Conservation (phyloP, 2,329 filamentous ascomycete species). For the Fusarium foetens region DNA sequence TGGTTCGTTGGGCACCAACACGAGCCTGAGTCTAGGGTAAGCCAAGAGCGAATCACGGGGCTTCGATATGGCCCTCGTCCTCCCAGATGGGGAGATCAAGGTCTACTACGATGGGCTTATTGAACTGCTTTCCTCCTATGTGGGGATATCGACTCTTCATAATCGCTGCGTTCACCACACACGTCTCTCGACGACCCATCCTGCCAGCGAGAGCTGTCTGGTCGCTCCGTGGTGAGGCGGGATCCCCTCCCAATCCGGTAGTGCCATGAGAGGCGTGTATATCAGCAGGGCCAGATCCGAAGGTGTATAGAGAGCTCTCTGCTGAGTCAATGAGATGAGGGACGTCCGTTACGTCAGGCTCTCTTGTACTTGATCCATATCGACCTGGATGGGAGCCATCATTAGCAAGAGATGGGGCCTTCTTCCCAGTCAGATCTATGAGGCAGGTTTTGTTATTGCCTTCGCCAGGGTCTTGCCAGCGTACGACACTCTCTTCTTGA, state of each 20-base stretch:
- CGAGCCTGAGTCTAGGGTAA: constrained; percentile 32
- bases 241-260: constrained; percentile 53
- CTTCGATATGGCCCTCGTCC: constrained; percentile 15
- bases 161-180: constrained; percentile 82
- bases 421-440: constrained; percentile 66
- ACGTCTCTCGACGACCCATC: constrained; percentile 72
- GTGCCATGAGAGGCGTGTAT: constrained; percentile 39
- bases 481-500: constrained; percentile 55
- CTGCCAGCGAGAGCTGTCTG: constrained; percentile 53
- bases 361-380: neutral
- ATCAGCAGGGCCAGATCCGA: constrained; percentile 31
- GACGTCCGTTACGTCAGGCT: neutral
- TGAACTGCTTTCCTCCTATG: constrained; percentile 68
- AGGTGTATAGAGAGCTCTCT: constrained; percentile 9
- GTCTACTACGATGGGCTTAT: constrained; percentile 88
- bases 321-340: neutral
- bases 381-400: constrained; percentile 52
- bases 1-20: constrained; percentile 42
- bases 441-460: constrained; percentile 68
- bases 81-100: constrained; percentile 71
- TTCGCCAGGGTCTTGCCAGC: constrained; percentile 69
- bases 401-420: constrained; percentile 57
- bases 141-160: constrained; percentile 75
- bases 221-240: constrained; percentile 56
- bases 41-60: constrained; percentile 15